These are phyloP conservation scores for Monilinia aucupariae DNA, from an alignment of 2,329 filamentous ascomycete species.

Conservation along the genomic window DNA sequence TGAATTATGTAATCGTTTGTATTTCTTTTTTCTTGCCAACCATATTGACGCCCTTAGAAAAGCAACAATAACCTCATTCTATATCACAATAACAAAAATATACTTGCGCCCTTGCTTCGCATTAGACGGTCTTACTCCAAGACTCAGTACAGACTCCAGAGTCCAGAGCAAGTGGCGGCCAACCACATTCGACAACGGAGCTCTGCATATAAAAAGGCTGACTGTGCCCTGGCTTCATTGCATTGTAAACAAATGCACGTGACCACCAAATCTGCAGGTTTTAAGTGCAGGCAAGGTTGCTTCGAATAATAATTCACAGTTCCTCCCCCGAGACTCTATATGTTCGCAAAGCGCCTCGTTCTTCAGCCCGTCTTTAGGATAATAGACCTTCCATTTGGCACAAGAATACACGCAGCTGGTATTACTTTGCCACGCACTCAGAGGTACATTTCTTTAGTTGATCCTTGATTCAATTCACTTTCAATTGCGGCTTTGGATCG, in stretches of 20 bases:
- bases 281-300: not conserved
- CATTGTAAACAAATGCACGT: not conserved
- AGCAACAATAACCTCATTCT: too few relatives aligned
- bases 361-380: constrained; percentile 24
- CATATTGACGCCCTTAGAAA: too few relatives aligned
- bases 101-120: not conserved
- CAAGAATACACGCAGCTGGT: constrained; percentile 12
- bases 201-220: constrained; percentile 4
- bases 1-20: not conserved
- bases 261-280: not conserved
- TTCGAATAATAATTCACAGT: not conserved
- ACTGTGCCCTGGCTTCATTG: not conserved
- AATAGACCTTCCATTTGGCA: constrained; percentile 27
- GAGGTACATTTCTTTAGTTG: constrained; percentile 25
- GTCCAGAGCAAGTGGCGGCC: not conserved
- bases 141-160: too few relatives aligned
- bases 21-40: too few relatives aligned
- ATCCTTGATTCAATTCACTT: constrained; percentile 5
- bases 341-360: constrained; percentile 26
- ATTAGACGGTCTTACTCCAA: too few relatives aligned
- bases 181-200: not conserved
- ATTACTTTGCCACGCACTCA: constrained; percentile 29
- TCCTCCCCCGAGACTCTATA: constrained; percentile 16
- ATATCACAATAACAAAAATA: not conserved
- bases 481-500: constrained; percentile 6